These are phyloP conservation scores for Penicillium cosmopolitanum DNA, from an alignment of 495 filamentous ascomycete species.

Conservation along the genomic window DNA sequence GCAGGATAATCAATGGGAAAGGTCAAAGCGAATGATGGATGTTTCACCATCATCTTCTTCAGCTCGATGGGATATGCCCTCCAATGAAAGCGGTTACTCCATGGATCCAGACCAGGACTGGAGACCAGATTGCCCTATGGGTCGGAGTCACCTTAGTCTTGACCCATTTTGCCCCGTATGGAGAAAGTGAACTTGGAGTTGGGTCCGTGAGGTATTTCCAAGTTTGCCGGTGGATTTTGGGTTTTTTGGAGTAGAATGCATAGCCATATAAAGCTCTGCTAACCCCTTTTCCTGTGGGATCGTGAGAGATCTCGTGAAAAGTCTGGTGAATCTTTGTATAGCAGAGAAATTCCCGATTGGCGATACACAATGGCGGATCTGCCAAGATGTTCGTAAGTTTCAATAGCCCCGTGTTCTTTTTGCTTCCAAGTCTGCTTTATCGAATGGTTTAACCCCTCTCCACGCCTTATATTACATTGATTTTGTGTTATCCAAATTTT, in stretches of 20 bases:
- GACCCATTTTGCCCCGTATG: slow-evolving; percentile 13
- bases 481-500: background rate
- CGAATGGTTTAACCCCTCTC: background rate
- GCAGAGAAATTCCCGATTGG: background rate
- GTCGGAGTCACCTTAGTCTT: background rate
- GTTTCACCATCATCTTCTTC: background rate
- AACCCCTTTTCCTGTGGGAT: background rate
- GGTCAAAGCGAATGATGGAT: background rate
- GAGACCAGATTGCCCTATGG: slow-evolving; percentile 5
- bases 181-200: slow-evolving; percentile 11
- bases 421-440: background rate
- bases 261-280: background rate
- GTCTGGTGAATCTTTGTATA: background rate
- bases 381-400: slow-evolving; percentile 14
- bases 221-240: slow-evolving; percentile 2
- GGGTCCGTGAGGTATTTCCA: slow-evolving; percentile 14
- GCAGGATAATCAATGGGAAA: background rate
- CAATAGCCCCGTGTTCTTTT: background rate
- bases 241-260: background rate
- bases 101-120: background rate
- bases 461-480: background rate
- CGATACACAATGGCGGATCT: slow-evolving; percentile 15
- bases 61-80: background rate
- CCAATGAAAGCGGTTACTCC: background rate
- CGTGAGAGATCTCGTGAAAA: background rate